Conservation (phyloP, 2,329 filamentous ascomycete species). For the Daldinia eschscholtzii region DNA sequence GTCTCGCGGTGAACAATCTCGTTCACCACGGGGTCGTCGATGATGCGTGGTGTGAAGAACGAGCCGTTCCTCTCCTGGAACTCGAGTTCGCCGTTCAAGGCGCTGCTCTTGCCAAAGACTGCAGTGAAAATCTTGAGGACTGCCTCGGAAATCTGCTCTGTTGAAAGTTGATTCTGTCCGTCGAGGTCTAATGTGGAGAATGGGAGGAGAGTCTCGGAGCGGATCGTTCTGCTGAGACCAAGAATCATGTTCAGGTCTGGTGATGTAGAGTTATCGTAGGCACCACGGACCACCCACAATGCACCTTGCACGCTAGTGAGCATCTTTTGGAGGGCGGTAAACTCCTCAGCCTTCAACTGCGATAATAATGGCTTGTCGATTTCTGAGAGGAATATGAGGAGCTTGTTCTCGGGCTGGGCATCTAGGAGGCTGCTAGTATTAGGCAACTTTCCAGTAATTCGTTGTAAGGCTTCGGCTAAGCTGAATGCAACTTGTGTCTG, state of each 20-base stretch:
- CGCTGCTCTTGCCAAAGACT: slow-evolving; percentile 53
- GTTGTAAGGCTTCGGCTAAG: slow-evolving; percentile 52
- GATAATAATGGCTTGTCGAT: slow-evolving; percentile 60
- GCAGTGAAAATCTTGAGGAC: slow-evolving; percentile 54
- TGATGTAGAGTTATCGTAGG: slow-evolving; percentile 51
- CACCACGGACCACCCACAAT: slow-evolving; percentile 55
- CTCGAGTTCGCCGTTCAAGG: slow-evolving; percentile 57
- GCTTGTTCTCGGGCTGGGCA: slow-evolving; percentile 53
- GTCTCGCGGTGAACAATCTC: slow-evolving; percentile 60
- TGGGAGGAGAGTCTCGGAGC: slow-evolving; percentile 52
- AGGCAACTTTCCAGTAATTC: slow-evolving; percentile 53
- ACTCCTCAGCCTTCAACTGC: slow-evolving; percentile 55
- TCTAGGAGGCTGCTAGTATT: slow-evolving; percentile 50
- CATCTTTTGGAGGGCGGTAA: slow-evolving; percentile 52
- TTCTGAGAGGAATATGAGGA: slow-evolving; percentile 60
- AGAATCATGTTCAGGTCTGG: slow-evolving; percentile 53
- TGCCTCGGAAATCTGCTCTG: slow-evolving; percentile 43
- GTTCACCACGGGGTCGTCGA: slow-evolving; percentile 58
- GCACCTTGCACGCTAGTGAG: slow-evolving; percentile 51
- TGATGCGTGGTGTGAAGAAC: slow-evolving; percentile 57
- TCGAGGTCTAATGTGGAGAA: slow-evolving; percentile 54
- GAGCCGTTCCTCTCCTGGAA: slow-evolving; percentile 57
- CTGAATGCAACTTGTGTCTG: slow-evolving; percentile 53
- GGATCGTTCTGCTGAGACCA: slow-evolving; percentile 53
- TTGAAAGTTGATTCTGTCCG: slow-evolving; percentile 43